Conservation (phyloP, 2,329 filamentous ascomycete genomes). For the Macrophomina phaseolina region DNA sequence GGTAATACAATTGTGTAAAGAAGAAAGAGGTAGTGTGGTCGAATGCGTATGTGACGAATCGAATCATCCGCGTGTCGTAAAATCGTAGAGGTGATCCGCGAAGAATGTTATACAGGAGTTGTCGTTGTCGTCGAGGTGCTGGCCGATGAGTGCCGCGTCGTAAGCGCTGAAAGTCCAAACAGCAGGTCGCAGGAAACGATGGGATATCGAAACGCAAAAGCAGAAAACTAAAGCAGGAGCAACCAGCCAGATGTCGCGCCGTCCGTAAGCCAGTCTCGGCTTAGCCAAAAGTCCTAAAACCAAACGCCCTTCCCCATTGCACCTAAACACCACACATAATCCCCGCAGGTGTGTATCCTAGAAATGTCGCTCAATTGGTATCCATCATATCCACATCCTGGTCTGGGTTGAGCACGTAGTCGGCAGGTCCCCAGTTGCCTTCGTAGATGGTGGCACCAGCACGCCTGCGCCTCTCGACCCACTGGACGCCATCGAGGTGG, state of each 20-base stretch:
- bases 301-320: conserved; percentile 22
- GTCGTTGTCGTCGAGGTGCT: conserved; percentile 17
- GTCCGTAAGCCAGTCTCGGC: conserved; percentile 12
- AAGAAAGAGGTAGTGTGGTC: conserved; percentile 25
- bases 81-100: conserved; percentile 23
- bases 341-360: not conserved
- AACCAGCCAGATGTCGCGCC: conserved; percentile 17
- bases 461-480: conserved; percentile 77
- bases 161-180: conserved; percentile 25
- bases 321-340: conserved; percentile 19
- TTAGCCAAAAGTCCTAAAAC: conserved; percentile 25
- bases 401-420: conserved; percentile 63
- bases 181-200: conserved; percentile 25
- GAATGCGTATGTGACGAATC: conserved; percentile 24
- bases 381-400: conserved; percentile 68
- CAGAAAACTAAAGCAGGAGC: conserved; percentile 23
- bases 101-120: conserved; percentile 23
- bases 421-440: conserved; percentile 88
- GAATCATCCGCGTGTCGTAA: conserved; percentile 21
- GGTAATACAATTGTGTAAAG: conserved; percentile 26
- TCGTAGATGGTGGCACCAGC: conserved; percentile 95
- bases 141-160: conserved; percentile 19
- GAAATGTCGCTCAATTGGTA: conserved; percentile 38
- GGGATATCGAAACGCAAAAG: conserved; percentile 28
- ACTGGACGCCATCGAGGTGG: conserved; percentile 73